Base-by-base conservation (phyloP, 2,329 filamentous ascomycete species). In the Hortaea sp. region DNA sequence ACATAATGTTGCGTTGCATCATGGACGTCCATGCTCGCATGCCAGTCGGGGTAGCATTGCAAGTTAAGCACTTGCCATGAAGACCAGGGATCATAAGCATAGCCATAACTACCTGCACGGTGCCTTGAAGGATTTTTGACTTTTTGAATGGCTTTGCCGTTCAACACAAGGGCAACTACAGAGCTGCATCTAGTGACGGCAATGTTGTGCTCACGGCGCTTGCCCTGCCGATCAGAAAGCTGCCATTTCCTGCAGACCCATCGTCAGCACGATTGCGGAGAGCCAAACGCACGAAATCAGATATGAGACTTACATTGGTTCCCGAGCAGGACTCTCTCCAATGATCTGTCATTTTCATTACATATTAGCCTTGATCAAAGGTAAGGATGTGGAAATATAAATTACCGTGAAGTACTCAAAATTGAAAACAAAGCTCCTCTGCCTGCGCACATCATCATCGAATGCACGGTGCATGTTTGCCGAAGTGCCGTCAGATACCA, bases 361-460 rank as follows among this genome's bases (percentile, higher is more conserved):
- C 20, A 20, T 20, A 20, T 20, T 4, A 20, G 5, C 74, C 67
- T 55, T 20, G 20, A 20, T 4, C 20, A 20, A 20, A 20, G 2
- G 20, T 20, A 20, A 20, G 20, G 20, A 20, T 20, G 4, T 20
- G 20, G 20, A 20, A 4, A 20, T 20, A 20, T 72, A 74, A 9
- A 82, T 71, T 5, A 81, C 45, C 5, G 78, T 82, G 56, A 79
- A 81, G 57, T 81, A 82, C 53, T 82, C 80, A 58, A 82, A 81
- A 38, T 71, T 75, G 57, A 82, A 81, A 52, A 80, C 73, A 58
- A 81, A 80, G 6, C 73, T 75, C 5, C 74, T 67, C 53, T 77
- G 77, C 9, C 71, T 72, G 6, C 74, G 64, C 4, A 64, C 56
- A 29, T 72, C 66, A 2, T 61, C 50, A 11, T 67, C 61, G 44